These are phyloP conservation scores for Tetraselmis chui DNA, from an alignment of 139 green algal species.

Conservation along the genomic window DNA sequence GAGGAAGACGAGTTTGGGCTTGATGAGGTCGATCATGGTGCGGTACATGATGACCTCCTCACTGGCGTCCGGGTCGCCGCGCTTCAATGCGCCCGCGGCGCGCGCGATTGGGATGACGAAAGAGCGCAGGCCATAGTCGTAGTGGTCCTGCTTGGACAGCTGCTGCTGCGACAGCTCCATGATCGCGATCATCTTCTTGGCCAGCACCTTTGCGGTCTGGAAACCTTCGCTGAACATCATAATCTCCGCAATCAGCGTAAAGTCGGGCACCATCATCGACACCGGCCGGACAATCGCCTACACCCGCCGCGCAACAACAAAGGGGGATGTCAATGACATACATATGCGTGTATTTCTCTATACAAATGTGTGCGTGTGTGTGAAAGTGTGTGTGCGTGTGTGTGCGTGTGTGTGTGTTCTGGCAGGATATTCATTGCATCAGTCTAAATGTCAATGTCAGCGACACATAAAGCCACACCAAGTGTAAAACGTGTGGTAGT, in stretches of 20 bases:
- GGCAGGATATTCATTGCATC: too few species aligned
- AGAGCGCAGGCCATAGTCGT: conserved; percentile 72
- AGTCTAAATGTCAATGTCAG: too few species aligned
- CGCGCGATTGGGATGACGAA: conserved; percentile 81
- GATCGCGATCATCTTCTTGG: conserved; percentile 86
- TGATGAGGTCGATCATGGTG: conserved; percentile 80
- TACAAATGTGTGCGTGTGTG: too few species aligned
- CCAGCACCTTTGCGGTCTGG: conserved; percentile 59
- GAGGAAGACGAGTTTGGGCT: conserved; percentile 78
- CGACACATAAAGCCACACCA: too few species aligned
- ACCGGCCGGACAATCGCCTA: conserved; percentile 73
- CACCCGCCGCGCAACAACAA: too few species aligned
- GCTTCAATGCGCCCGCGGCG: conserved; percentile 70
- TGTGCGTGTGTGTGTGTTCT: too few species aligned
- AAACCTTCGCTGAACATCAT: conserved; percentile 85
- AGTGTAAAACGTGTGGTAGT: too few species aligned
- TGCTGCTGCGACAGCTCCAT: conserved; percentile 83
- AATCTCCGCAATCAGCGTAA: conserved; percentile 83
- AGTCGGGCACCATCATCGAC: conserved; percentile 87
- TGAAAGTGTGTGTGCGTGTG: too few species aligned
- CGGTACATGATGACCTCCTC: conserved; percentile 79
- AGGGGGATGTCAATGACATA: too few species aligned
- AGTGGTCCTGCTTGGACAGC: conserved; percentile 83
- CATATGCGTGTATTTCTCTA: too few species aligned
- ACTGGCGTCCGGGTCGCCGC: conserved; percentile 54